Base-by-base conservation (phyloP, 208 protist species). In the Cochliopodium minus region DNA sequence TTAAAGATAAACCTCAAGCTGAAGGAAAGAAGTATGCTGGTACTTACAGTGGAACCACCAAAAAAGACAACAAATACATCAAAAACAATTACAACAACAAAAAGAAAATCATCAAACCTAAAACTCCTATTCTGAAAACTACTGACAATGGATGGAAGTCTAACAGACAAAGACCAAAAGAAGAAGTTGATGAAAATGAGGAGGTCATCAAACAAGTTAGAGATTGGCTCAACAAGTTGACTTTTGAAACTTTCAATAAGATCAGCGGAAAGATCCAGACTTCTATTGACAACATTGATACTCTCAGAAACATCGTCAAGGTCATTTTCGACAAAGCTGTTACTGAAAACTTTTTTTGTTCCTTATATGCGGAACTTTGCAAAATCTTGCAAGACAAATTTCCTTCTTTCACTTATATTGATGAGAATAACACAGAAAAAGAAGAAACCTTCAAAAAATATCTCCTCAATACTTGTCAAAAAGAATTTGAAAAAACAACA, bases 401-500 rank as follows among this genome's bases (percentile, higher is more conserved):
- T 28, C 39, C 51, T 55, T 25, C 9, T 2, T 61, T 47, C 33
- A 29, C 32, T 11, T 4, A 6, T 26, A 38, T 55, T 42, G 38
- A 22, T 13, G 43, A 43, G n/a, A 25, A 33, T 15, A 17, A 22
- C n/a, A 36, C 54, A 4, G 22, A n/a, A n/a, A 15, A 25, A 22
- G 32, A 1, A n/a, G 0, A 32, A 23, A 36, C 10, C 2, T 71
- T 71, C 52, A 59, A 61, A 33, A 43, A 61, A 38, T 28, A 67
- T 2, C 43, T 73, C 20, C 53, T 73, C 4, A 73, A 70, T 36
- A 56, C 49, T 13, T 73, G 69, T 58, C 69, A 73, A 58, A 42
- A 62, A 57, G 65, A 56, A 38, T 73, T 73, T 42, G 65, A 70
- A 59, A 36, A 61, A 17, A 40, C 50, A n/a, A 50, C 35, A 3